Evolutionary conservation across 495 filamentous ascomycete species (phyloP).

Genomic region (Podospora appendiculata): DNA sequence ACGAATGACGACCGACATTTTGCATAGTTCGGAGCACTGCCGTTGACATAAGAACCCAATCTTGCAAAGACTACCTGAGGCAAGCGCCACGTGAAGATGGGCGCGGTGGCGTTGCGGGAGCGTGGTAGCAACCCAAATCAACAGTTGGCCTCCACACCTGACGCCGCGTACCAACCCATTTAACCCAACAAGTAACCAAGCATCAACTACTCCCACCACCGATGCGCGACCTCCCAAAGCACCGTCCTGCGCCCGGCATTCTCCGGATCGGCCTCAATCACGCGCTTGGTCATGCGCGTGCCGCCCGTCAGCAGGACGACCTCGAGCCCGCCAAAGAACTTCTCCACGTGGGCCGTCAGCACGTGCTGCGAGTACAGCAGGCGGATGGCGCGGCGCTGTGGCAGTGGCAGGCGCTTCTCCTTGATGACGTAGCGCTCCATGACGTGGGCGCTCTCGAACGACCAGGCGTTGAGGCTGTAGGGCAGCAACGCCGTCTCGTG

Average conservation of each 20-base stretch:
- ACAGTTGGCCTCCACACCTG: too few species aligned
- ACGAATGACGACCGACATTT: too few species aligned
- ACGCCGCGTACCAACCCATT: too few species aligned
- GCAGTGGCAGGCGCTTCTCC: conserved; percentile 17
- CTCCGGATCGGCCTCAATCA: conserved; percentile 2
- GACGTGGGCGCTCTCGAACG: conserved; percentile 14
- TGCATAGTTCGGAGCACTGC: too few species aligned
- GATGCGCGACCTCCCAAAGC: neutral
- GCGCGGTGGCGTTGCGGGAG: too few species aligned
- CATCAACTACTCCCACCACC: neutral
- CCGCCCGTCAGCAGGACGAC: conserved; percentile 12
- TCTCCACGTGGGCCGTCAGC: conserved; percentile 10
- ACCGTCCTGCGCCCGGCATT: neutral
- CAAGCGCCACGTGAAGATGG: too few species aligned
- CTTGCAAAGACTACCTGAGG: too few species aligned
- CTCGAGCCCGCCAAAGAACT: conserved; percentile 15
- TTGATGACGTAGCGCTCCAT: conserved; percentile 22
- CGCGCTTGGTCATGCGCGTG: conserved; percentile 5
- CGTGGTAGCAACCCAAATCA: too few species aligned
- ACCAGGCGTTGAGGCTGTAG: conserved; percentile 23
- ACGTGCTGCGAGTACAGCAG: conserved; percentile 10
- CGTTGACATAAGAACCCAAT: too few species aligned
- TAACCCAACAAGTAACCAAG: too few species aligned
- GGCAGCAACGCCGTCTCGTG: conserved; percentile 23
- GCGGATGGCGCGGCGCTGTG: conserved; percentile 19